A percentile compares a stretch with the other conserved stretches of the same genome.
phyloP scores from a whole-genome alignment of 2,329 filamentous ascomycete species.

The Ophiosphaerella herpotricha region DNA sequence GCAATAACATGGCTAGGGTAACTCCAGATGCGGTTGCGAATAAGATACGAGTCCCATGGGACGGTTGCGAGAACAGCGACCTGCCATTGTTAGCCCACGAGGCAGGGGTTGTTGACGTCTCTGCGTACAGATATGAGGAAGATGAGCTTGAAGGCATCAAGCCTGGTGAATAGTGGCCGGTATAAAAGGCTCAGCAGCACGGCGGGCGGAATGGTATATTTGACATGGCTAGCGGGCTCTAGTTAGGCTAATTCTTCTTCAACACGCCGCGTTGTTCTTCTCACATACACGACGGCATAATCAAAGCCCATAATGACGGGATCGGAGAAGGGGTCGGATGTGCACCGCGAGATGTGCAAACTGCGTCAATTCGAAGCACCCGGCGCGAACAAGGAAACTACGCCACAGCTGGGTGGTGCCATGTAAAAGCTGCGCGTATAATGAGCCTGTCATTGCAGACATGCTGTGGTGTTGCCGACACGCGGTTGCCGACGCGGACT shows the following conservation, averaged over 20 bases:
- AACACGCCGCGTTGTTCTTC: neutral
- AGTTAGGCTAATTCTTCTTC: constrained; percentile 14
- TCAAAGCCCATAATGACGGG: constrained; percentile 59
- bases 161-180: constrained; percentile 63
- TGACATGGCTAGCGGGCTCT: constrained; percentile 58
- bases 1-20: constrained; percentile 69
- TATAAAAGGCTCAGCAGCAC: constrained; percentile 63
- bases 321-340: constrained; percentile 4
- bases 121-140: constrained; percentile 59
- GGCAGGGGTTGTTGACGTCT: constrained; percentile 1
- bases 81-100: constrained; percentile 38
- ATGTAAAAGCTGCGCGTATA: constrained; percentile 9
- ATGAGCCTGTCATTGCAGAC: constrained; percentile 9
- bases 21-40: constrained; percentile 70
- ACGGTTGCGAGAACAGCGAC: constrained; percentile 70
- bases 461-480: constrained; percentile 4
- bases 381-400: constrained; percentile 25
- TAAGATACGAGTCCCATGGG: constrained; percentile 78
- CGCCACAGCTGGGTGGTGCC: constrained; percentile 17
- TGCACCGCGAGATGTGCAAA: constrained; percentile 12
- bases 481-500: neutral
- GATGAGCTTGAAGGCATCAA: constrained; percentile 66
- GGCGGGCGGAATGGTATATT: constrained; percentile 70
- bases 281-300: constrained; percentile 65
- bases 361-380: constrained; percentile 22